Evolutionary conservation across 768 basidiomycete genomes (phyloP), one percentile per base, ranked within the genome.

Genomic region (Ramaria sp.): DNA sequence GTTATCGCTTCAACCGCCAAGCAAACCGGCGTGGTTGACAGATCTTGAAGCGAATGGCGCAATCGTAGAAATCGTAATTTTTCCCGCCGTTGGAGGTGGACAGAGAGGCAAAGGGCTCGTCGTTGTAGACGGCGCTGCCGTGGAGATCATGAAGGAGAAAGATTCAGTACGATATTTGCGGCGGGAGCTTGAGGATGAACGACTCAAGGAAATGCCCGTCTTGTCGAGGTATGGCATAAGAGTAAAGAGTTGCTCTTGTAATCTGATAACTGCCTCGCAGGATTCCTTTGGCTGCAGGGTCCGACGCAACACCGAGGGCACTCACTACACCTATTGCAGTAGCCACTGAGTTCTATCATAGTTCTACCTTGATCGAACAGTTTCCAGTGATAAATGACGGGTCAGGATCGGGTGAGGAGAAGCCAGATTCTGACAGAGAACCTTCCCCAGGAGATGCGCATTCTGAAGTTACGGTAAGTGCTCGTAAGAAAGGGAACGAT

Each of bases 121-220:
- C 37, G 69, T 74, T 27, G 20, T 36, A 42, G 27, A 54, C 57
- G 78, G 73, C 1, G 61, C 59, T 5, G 57, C 55, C 12, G 65
- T 77, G 32, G 63, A 49, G 5, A 78, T 91, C 48, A 67, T 81
- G 5, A 77, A 74, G 45, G 88, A 91, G 73, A 88, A 88, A 72
- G 88, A 87, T 28, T 60, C 62, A 24, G 50, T 60, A 27, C 42
- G 28, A 2, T 54, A 65, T 13, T 60, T 86, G 24, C 73, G 86
- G 48, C 85, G 88, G 51, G 87, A 88, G 66, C 67, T 91, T 61
- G 74, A 86, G 62, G 83, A 89, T 61, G 81, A 85, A 61, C 73
- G 80, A 61, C 73, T 81, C 53, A 70, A 73, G 51, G 81, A 77
- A 69, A 80, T 85, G 80, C 67, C 76, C 28, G 69, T 85, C 22